Base-by-base conservation (phyloP, 2,329 filamentous ascomycete species). In the Trichoderma citrinoviride region DNA sequence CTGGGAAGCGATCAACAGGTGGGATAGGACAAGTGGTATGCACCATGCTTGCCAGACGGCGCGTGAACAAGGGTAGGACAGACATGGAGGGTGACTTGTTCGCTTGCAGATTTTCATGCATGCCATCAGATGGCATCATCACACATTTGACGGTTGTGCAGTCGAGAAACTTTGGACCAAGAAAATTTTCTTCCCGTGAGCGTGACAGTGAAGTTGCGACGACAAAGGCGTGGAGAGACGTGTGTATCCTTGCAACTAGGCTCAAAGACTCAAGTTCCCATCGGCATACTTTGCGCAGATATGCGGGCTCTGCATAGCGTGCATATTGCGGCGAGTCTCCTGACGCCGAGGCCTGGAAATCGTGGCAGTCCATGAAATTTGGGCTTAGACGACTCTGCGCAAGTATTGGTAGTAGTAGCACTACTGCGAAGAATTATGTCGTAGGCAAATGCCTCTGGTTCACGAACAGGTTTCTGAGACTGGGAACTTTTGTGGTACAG, bases 401-500 rank as follows among this genome's bases (percentile, higher is more conserved):
- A 60, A 60, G 21, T 10, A 14, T 37, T 8, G 33, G 33, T 3
- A 37, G 10, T 33, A 53, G 14, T 33, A 60, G 8, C 25, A 23
- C 12, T 61, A 27, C 44, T 61, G 33, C 33, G 8, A 17, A 23
- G 6, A 53, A 27, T 19, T 61, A 23, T 37, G 57, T 41, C 15
- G 43, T n/a, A 41, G 37, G 44, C 19, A 21, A 40, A 43, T 19
- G 50, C 50, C 33, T 61, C 21, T 61, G 60, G 19, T 40, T 43
- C 27, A 47, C 19, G 25, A 19, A 55, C 49, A 14, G 29, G 62
- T 53, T 56, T 56, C 17, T 41, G 27, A 52, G 40, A 5, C n/a
- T 49, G 47, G 68, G 69, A 69, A 71, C 69, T 69, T 71, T 71
- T 71, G 69, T 66, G 50, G 40, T 49, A 61, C 65, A 52, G 66